Evolutionary conservation across 257 asterid genomes (phyloP).

Genomic region (Jaltomata sinuosa): DNA sequence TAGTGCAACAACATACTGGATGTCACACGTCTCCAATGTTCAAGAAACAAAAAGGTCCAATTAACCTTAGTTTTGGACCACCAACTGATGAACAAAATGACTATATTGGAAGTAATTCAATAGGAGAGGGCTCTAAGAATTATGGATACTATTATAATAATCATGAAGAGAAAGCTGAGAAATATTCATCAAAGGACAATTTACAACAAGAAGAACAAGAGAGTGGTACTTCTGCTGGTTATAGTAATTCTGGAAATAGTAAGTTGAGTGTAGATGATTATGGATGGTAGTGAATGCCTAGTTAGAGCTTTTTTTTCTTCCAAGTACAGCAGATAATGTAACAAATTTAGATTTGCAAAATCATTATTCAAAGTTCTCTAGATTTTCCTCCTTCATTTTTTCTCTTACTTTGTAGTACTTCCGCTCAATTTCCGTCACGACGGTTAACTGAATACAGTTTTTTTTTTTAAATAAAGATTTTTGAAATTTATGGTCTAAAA

Average conservation of each 20-base stretch:
- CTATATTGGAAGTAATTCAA: neutral
- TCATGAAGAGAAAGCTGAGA: neutral
- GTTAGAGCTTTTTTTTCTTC: neutral
- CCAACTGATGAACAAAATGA: neutral
- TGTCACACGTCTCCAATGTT: constrained; percentile 11
- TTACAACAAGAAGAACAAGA: neutral
- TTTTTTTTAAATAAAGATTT: neutral
- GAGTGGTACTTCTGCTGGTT: neutral
- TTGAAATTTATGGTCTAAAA: neutral
- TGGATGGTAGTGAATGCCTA: neutral
- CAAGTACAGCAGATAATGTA: neutral
- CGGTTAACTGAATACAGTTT: neutral
- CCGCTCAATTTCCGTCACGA: neutral
- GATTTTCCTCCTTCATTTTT: neutral
- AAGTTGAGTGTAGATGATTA: constrained; percentile 1
- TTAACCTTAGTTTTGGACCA: constrained; percentile 39
- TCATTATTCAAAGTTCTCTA: neutral
- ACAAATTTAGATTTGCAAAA: neutral
- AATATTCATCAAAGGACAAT: neutral
- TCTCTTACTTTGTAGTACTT: neutral
- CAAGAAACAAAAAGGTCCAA: constrained; percentile 37
- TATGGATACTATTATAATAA: neutral
- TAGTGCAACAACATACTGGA: constrained; percentile 66
- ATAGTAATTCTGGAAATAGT: neutral
- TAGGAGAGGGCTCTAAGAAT: neutral